Base-by-base conservation (phyloP, 2,329 filamentous ascomycete genomes). In the Colletotrichum sp. region DNA sequence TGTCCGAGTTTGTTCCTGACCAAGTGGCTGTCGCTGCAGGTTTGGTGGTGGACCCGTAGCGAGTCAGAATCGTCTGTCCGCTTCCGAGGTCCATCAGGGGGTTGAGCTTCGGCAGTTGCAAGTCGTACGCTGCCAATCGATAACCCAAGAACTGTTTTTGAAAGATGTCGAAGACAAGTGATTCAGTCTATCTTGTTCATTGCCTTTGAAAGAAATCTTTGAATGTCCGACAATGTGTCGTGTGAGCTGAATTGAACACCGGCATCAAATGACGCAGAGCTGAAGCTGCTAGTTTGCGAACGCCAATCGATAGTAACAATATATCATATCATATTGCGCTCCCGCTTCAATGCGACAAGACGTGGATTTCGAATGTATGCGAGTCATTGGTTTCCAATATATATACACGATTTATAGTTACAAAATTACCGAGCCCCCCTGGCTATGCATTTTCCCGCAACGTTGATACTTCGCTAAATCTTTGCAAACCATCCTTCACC, bases 401-500 rank as follows among this genome's bases (percentile, higher is more conserved):
- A 48, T 48, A 7, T 22, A 48, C n/a, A 48, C 43, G 43, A 48
- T 48, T 48, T 48, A 48, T 48, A 48, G 43, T 22, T 48, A 48
- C 43, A 48, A 48, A 48, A 48, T 48, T 22, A 48, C 18, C 43
- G 10, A 48, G 10, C 43, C 43, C n/a, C 39, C 43, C 43, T 48
- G 43, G 25, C 8, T 32, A 66, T 48, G 25, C 3, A 48, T 66
- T 66, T 48, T 10, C 12, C 15, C 28, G 43, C 18, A 22, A 22
- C 28, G 6, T 8, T 22, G 2, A 22, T 5, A 61, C 58, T 16
- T 32, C 30, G 58, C 30, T 77, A 84, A 8, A 89, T 84, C 80
- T 85, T 89, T 1, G 82, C 83, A 48, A 43, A 78, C 85, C 85
- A 88, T 6, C 84, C 84, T 18, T 79, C 73, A 1, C 84, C 84